These are phyloP conservation scores for Rhizopogon roseolus DNA, from an alignment of 768 basidiomycete genomes.

Conservation along the genomic window DNA sequence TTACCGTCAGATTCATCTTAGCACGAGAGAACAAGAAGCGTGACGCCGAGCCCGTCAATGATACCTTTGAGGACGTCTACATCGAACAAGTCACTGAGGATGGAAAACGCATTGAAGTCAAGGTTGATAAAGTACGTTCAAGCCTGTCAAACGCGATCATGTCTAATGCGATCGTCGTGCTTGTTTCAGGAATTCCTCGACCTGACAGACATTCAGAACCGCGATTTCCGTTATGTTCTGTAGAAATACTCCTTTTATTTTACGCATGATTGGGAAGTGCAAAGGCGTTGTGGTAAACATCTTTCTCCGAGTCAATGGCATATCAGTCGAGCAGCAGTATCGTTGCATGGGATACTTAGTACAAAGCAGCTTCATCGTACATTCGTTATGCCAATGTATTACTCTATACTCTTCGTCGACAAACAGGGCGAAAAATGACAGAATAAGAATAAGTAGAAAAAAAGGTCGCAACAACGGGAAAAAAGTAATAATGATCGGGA, in stretches of 20 bases:
- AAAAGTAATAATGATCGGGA: conserved; percentile 30
- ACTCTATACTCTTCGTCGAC: not conserved
- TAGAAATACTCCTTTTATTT: conserved; percentile 13
- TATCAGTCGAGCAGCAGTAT: not conserved
- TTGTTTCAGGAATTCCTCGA: conserved; percentile 26
- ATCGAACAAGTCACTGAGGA: conserved; percentile 47
- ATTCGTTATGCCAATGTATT: conserved; percentile 5
- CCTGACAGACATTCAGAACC: conserved; percentile 62
- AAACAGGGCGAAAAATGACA: not conserved
- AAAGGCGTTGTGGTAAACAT: too few species aligned
- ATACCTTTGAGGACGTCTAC: conserved; percentile 58
- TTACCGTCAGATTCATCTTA: conserved; percentile 50
- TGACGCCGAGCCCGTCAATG: conserved; percentile 48
- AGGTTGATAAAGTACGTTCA: conserved; percentile 59
- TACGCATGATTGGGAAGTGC: not conserved
- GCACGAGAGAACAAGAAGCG: conserved; percentile 58
- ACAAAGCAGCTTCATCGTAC: conserved; percentile 1
- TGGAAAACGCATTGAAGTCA: conserved; percentile 48
- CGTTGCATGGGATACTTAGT: not conserved
- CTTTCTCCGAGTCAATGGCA: too few species aligned
- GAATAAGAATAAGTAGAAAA: conserved; percentile 1
- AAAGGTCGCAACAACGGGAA: too few species aligned
- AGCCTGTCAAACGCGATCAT: not conserved
- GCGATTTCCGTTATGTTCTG: conserved; percentile 60
- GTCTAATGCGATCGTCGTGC: not conserved